A percentile compares a stretch with the other conserved stretches of the same genome.
These are phyloP conservation scores for Exophiala alcalophila DNA, from an alignment of 2,329 filamentous ascomycete genomes.

Conservation along the genomic window DNA sequence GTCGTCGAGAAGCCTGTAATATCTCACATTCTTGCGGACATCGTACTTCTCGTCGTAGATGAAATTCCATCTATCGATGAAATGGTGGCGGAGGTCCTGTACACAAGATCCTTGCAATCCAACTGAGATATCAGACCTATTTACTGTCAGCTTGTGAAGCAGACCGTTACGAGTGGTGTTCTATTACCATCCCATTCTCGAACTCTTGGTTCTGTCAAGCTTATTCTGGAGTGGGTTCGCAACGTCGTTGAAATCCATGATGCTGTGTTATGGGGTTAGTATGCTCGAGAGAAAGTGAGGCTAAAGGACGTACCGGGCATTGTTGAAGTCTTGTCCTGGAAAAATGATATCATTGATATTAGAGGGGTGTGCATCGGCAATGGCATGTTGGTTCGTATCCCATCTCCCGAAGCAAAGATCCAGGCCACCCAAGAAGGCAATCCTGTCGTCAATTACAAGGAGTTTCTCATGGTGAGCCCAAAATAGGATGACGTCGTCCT, in stretches of 20 bases:
- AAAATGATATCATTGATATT: constrained; percentile 75
- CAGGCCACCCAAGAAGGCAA: constrained; percentile 87
- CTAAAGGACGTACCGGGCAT: constrained; percentile 55
- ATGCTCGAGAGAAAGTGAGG: background rate
- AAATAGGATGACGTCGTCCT: constrained; percentile 77
- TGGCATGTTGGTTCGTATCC: constrained; percentile 83
- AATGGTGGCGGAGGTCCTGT: constrained; percentile 71
- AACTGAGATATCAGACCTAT: constrained; percentile 69
- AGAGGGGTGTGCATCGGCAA: constrained; percentile 77
- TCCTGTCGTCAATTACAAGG: constrained; percentile 71
- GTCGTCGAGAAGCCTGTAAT: constrained; percentile 40
- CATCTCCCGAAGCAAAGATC: constrained; percentile 86
- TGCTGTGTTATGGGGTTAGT: constrained; percentile 35
- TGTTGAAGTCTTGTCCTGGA: constrained; percentile 91
- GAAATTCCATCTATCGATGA: constrained; percentile 87
- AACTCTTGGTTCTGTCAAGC: constrained; percentile 72
- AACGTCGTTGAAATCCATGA: constrained; percentile 78
- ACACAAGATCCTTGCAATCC: constrained; percentile 73
- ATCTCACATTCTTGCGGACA: constrained; percentile 52
- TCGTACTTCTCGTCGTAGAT: constrained; percentile 81
- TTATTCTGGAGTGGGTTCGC: constrained; percentile 81
- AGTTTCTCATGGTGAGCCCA: constrained; percentile 96
- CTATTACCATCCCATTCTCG: constrained; percentile 84
- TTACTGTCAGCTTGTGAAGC: constrained; percentile 5
- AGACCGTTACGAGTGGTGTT: too few relatives aligned